Conservation (phyloP, 208 protist genomes). For the Acanthamoeba castellanii region DNA sequence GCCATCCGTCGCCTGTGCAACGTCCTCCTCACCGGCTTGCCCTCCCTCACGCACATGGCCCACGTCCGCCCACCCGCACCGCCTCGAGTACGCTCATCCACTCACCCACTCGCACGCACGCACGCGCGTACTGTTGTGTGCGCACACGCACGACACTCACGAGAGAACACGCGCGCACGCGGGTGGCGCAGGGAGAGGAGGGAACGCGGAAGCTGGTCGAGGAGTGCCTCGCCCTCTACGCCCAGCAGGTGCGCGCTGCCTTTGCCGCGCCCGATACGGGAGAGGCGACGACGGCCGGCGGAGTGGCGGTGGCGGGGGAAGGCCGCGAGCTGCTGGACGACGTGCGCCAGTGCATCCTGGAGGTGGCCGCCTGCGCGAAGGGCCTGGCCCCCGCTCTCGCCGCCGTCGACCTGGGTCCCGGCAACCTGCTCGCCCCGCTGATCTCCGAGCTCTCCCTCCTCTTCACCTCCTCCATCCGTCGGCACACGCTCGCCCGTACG, state of each 20-base stretch:
- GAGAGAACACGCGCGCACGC: background rate
- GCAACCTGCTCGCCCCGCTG: background rate
- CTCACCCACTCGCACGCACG: too few species aligned
- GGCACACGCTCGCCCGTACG: background rate
- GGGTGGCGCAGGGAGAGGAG: background rate
- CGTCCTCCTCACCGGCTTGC: background rate
- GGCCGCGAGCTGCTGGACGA: background rate
- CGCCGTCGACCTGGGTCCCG: background rate
- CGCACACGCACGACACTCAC: too few species aligned
- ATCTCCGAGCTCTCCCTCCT: background rate
- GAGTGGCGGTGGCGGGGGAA: too few species aligned
- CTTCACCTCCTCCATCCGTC: background rate
- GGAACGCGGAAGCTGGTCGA: background rate
- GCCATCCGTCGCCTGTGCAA: background rate
- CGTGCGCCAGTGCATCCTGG: background rate
- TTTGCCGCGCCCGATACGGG: background rate
- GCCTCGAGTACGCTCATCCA: background rate
- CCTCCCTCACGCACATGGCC: background rate
- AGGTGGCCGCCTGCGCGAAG: background rate
- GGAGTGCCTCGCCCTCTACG: background rate
- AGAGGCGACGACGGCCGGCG: background rate
- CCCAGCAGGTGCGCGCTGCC: background rate
- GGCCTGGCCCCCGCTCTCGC: background rate
- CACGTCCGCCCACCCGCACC: too few species aligned
- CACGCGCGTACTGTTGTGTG: too few species aligned